Percentiles rank a stretch among this genome's conserved stretches.
Conservation (phyloP, 2,329 filamentous ascomycete species). For the Alternaria alternata region DNA sequence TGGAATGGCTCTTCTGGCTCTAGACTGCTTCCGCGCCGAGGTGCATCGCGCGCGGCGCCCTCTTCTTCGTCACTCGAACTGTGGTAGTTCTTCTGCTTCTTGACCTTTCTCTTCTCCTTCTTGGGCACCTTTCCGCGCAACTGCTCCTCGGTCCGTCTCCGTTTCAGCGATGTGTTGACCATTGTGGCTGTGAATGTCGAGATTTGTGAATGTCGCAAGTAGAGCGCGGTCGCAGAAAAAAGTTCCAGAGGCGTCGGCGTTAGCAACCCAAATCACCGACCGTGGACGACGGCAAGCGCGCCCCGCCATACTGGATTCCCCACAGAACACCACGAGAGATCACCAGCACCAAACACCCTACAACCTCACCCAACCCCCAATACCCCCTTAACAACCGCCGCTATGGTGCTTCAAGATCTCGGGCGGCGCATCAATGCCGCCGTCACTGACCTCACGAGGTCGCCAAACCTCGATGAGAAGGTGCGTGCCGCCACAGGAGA, state of each 20-base stretch:
- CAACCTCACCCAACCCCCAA: conserved; percentile 5
- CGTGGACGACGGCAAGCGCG: conserved; percentile 37
- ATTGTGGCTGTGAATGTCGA: conserved; percentile 34
- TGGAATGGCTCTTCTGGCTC: conserved; percentile 39
- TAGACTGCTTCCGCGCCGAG: conserved; percentile 26
- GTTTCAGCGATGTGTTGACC: conserved; percentile 56
- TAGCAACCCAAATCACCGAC: conserved; percentile 25
- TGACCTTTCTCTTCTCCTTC: conserved; percentile 65
- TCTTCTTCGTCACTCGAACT: conserved; percentile 68
- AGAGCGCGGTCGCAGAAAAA: conserved; percentile 29
- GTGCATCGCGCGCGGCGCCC: conserved; percentile 41
- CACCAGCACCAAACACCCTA: conserved; percentile 12
- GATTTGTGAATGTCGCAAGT: conserved; percentile 7
- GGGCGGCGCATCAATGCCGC: conserved; percentile 98
- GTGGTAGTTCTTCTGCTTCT: conserved; percentile 70
- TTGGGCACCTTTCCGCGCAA: conserved; percentile 63
- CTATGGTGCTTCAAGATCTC: conserved; percentile 98
- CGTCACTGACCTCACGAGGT: conserved; percentile 89
- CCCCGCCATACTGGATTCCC: conserved; percentile 26
- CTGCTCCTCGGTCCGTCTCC: conserved; percentile 68
- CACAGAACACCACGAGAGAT: conserved; percentile 28
- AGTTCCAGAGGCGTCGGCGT: conserved; percentile 35
- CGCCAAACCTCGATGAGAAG: conserved; percentile 96
- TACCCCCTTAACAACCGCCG: conserved; percentile 26
- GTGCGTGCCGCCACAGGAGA: conserved; percentile 52